Evolutionary conservation across 768 basidiomycete genomes (phyloP).

Genomic region (Scleroderma citrinum): DNA sequence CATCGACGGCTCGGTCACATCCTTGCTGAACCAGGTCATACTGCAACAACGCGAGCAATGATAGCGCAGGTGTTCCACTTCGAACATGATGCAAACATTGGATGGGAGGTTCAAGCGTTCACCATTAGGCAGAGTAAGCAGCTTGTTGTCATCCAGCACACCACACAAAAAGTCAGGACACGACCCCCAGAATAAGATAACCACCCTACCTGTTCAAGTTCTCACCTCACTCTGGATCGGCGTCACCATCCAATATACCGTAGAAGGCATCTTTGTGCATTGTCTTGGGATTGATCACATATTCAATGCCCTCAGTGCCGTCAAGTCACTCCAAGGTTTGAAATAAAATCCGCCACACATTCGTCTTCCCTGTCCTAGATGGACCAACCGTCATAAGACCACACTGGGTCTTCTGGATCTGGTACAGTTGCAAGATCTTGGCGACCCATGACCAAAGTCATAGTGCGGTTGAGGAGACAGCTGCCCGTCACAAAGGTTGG

Average conservation of each 20-base stretch:
- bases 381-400: conserved; percentile 99
- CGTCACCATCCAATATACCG: too few species aligned
- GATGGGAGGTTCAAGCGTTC: conserved; percentile 93
- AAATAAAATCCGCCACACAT: conserved; percentile 93
- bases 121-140: too few species aligned
- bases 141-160: too few species aligned
- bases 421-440: too few species aligned
- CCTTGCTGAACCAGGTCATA: conserved; percentile 99
- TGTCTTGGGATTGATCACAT: too few species aligned
- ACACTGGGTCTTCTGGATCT: too few species aligned
- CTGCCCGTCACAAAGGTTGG: conserved; percentile 97
- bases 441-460: conserved; percentile 97
- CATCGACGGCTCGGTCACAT: conserved; percentile 86
- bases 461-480: conserved; percentile 97
- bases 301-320: conserved; percentile 89
- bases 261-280: too few species aligned
- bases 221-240: too few species aligned
- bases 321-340: conserved; percentile 87
- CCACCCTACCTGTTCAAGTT: too few species aligned
- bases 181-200: too few species aligned
- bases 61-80: conserved; percentile 95
- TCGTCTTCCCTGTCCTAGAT: conserved; percentile 93
- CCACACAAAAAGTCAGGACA: too few species aligned
- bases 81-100: conserved; percentile 99
- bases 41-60: conserved; percentile 98